Evolutionary conservation across 2,329 filamentous ascomycete species (phyloP).

Genomic region (Alternaria postmessia): DNA sequence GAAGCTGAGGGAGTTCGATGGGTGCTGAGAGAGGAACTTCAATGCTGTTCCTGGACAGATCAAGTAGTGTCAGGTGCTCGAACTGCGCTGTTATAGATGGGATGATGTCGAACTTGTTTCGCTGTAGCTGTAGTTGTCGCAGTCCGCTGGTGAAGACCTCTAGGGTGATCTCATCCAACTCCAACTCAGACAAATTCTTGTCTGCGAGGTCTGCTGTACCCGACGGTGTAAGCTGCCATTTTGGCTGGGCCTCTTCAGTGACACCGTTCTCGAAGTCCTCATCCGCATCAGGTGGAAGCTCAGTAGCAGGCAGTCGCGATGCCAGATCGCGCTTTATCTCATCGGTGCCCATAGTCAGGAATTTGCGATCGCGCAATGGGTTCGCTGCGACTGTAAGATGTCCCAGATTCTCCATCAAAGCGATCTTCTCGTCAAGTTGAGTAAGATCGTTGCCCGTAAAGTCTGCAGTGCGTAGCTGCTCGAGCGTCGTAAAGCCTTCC

Average conservation of each 20-base stretch:
- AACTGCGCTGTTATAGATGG: constrained; percentile 75
- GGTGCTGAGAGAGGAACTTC: constrained; percentile 48
- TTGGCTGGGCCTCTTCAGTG: constrained; percentile 7
- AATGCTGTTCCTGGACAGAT: constrained; percentile 80
- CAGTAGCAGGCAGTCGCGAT: constrained; percentile 64
- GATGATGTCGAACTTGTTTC: constrained; percentile 76
- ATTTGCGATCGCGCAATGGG: constrained; percentile 86
- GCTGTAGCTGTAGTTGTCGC: constrained; percentile 72
- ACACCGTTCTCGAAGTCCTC: constrained; percentile 13
- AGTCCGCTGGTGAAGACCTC: constrained; percentile 59
- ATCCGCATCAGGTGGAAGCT: constrained; percentile 5
- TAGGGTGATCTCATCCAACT: constrained; percentile 47
- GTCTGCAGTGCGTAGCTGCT: constrained; percentile 77
- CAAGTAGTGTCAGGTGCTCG: constrained; percentile 73
- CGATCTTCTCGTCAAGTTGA: constrained; percentile 76
- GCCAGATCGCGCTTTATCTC: constrained; percentile 80
- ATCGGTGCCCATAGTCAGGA: constrained; percentile 79
- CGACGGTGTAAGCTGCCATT: constrained; percentile 44
- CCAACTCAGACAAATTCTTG: constrained; percentile 50
- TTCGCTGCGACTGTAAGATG: constrained; percentile 86
- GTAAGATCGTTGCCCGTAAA: constrained; percentile 86
- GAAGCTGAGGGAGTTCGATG: constrained; percentile 75
- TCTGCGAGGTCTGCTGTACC: constrained; percentile 55
- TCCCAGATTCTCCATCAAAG: constrained; percentile 78
- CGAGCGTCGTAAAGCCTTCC: constrained; percentile 73